Conservation (phyloP, 495 filamentous ascomycete species). For the Hypomontagnella submonticulosa region DNA sequence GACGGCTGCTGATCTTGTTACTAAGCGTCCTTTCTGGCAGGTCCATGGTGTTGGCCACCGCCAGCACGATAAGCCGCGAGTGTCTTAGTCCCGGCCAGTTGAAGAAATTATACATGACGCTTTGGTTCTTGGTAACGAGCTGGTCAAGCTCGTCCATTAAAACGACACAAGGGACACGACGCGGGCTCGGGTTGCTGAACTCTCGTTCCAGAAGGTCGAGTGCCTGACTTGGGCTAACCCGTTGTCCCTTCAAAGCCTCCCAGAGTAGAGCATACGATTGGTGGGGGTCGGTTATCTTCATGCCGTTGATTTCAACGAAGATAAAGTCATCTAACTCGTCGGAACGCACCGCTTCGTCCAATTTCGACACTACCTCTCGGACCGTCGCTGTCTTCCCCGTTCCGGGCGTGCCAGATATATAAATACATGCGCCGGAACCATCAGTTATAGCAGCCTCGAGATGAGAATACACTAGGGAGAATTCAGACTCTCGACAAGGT, state of each 20-base stretch:
- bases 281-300: slow-evolving; percentile 98
- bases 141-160: slow-evolving; percentile 99
- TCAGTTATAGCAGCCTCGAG: slow-evolving; percentile 95
- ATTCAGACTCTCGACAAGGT: slow-evolving; percentile 93
- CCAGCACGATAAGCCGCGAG: slow-evolving; percentile 91
- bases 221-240: slow-evolving; percentile 91
- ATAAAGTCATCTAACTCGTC: slow-evolving; percentile 99
- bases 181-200: slow-evolving; percentile 88
- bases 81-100: slow-evolving; percentile 98
- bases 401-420: slow-evolving; percentile 99
- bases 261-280: slow-evolving; percentile 95
- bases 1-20: slow-evolving; percentile 95
- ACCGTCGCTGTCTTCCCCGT: slow-evolving; percentile 99
- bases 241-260: slow-evolving; percentile 94
- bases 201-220: slow-evolving; percentile 90
- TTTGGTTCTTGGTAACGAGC: slow-evolving; percentile 95
- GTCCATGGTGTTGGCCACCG: slow-evolving; percentile 99
- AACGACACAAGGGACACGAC: slow-evolving; percentile 94
- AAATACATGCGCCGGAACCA: slow-evolving; percentile 93
- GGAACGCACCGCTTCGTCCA: slow-evolving; percentile 82
- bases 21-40: slow-evolving; percentile 94
- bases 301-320: slow-evolving; percentile 99
- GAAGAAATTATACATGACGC: slow-evolving; percentile 99
- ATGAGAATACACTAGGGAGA: slow-evolving; percentile 89
- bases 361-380: slow-evolving; percentile 89